Conservation (phyloP, 176 grass and related monocot species). For the Metroxylon sagu region DNA sequence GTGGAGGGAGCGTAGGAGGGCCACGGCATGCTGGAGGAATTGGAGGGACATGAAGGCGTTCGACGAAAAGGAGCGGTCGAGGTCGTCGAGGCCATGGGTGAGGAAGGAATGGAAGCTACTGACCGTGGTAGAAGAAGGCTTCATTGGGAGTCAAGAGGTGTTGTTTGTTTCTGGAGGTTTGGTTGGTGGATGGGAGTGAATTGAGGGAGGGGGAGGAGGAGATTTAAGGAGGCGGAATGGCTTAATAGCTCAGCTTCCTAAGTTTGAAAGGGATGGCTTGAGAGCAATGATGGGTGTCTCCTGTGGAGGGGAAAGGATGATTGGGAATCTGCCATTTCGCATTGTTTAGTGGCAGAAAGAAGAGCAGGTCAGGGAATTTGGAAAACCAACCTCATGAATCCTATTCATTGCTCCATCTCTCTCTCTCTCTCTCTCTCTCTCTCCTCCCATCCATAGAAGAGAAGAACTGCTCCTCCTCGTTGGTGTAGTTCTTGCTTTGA, state of each 20-base stretch:
- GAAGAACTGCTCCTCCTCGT: not conserved
- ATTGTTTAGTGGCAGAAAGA: conserved; percentile 9
- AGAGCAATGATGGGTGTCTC: conserved; percentile 6
- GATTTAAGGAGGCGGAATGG: not conserved
- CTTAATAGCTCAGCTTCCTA: not conserved
- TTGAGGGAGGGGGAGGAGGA: not conserved
- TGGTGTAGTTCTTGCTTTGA: not conserved
- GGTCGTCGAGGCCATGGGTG: conserved; percentile 15
- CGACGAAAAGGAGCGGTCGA: conserved; percentile 9
- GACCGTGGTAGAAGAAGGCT: conserved; percentile 10
- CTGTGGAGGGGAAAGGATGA: conserved; percentile 10
- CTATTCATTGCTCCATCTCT: not conserved
- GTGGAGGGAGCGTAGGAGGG: conserved; percentile 13
- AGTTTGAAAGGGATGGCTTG: not conserved
- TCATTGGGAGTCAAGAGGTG: not conserved
- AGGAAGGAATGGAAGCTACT: conserved; percentile 13
- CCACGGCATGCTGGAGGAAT: conserved; percentile 8
- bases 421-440: not conserved
- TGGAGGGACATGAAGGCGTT: conserved; percentile 18
- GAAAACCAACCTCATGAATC: not conserved
- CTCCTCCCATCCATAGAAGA: not conserved
- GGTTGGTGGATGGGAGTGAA: not conserved
- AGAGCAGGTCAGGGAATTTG: not conserved
- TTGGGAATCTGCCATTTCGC: conserved; percentile 6
- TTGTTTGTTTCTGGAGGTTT: no score